A percentile compares a stretch with the other conserved stretches of the same genome.
Evolutionary conservation across 208 protist species (phyloP).

Genomic region (Crithidia mellificae): DNA sequence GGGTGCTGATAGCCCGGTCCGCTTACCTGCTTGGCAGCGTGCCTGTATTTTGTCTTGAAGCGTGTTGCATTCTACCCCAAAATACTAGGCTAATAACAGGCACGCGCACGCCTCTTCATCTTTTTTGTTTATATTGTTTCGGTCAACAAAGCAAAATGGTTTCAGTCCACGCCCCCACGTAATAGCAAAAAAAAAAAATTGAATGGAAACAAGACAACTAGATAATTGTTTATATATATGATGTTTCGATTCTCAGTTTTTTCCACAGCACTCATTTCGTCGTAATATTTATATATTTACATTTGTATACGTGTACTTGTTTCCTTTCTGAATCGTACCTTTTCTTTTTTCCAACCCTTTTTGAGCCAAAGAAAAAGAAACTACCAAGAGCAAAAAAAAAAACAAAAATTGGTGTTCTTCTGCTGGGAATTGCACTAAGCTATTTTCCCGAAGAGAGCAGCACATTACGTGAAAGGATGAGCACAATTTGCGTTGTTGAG

Average conservation of each 20-base stretch:
- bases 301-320: not conserved
- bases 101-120: not conserved
- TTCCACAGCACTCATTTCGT: no score
- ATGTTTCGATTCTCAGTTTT: no score
- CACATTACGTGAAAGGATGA: no score
- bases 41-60: not conserved
- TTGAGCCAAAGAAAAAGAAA: not conserved
- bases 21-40: constrained; percentile 20
- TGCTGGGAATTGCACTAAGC: no score
- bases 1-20: constrained; percentile 3
- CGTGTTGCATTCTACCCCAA: not conserved
- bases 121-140: constrained; percentile 9
- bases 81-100: not conserved
- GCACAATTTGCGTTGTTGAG: no score
- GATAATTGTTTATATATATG: no score
- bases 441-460: no score
- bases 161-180: not conserved
- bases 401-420: no score
- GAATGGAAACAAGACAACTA: not conserved
- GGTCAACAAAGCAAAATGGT: not conserved
- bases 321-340: not conserved
- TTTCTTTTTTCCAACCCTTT: not conserved
- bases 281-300: not conserved
- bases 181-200: no score
- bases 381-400: no score